phyloP scores from a whole-genome alignment of 139 green algal genomes.

The Chlamydomonas sphaeroides region DNA sequence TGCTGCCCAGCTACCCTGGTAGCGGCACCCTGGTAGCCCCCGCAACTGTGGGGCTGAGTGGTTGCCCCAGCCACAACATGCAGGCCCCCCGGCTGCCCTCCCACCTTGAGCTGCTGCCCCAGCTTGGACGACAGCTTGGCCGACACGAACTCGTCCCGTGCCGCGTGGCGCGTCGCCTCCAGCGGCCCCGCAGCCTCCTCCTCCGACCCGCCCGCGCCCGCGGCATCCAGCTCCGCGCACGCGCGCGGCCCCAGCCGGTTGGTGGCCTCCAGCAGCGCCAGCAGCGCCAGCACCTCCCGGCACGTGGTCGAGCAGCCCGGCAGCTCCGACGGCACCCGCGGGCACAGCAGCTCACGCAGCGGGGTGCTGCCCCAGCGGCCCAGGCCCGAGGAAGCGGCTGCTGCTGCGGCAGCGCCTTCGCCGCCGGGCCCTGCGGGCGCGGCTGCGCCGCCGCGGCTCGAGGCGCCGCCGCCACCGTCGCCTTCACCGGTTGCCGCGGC shows the following conservation, averaged over 20 bases:
- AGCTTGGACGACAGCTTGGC: slow-evolving; percentile 92
- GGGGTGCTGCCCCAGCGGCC: slow-evolving; percentile 25
- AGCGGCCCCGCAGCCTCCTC: slow-evolving; percentile 21
- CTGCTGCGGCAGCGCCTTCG: background rate
- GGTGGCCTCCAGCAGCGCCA: slow-evolving; percentile 78
- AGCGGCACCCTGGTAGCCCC: too few relatives aligned
- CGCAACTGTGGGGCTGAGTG: too few relatives aligned
- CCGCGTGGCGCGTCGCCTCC: slow-evolving; percentile 49
- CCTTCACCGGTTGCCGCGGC: slow-evolving; percentile 24
- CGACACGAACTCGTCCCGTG: slow-evolving; percentile 83
- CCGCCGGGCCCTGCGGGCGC: slow-evolving; percentile 10
- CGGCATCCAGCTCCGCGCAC: slow-evolving; percentile 28
- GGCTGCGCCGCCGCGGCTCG: background rate
- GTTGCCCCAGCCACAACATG: too few relatives aligned
- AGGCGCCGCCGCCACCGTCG: background rate
- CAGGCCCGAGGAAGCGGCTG: slow-evolving; percentile 47
- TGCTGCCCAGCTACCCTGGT: too few relatives aligned
- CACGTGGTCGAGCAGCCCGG: slow-evolving; percentile 30
- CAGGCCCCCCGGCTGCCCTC: too few relatives aligned
- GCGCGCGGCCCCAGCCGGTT: slow-evolving; percentile 56
- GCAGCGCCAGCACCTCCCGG: slow-evolving; percentile 70
- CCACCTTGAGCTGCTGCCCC: slow-evolving; percentile 84
- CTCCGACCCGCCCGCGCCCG: slow-evolving; percentile 7
- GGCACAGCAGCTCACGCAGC: slow-evolving; percentile 67
- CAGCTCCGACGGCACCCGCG: slow-evolving; percentile 50